Base-by-base conservation (phyloP, 306 rosid species). In the Calophaca sinica region DNA sequence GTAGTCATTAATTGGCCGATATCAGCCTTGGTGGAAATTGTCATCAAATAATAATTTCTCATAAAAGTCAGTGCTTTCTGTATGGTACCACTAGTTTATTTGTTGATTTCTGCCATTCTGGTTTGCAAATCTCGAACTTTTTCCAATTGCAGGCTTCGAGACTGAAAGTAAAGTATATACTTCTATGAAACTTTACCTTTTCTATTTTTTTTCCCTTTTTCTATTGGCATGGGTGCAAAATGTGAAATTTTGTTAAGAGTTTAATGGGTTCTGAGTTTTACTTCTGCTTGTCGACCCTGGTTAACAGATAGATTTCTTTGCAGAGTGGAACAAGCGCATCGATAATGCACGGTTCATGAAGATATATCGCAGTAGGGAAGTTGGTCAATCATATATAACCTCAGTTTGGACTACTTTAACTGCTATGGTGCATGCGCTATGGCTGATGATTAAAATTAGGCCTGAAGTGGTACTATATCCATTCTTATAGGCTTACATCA, bases 281-380 rank as follows among this genome's bases (percentile, higher is more conserved):
- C 72, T 26, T 74, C 13, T 73, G 42, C 59, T 57, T 78, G 39
- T 4, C 67, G 48, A 68, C 62, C 31, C 20, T 55, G 69, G 74
- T 65, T 54, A 53, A 49, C 62, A 8, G 61, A 48, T 15, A 13
- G 6, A 65, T 79, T 65, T 80, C 49, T 67, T 28, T 79, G 84
- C 89, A 92, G 96, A 86, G 31, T 57, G 90, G 81, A 35, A 82
- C 70, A 50, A 75, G 70, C 46, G 72, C 67, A 55, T 54, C n/a
- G n/a, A n/a, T n/a, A n/a, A n/a, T n/a, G n/a, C n/a, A n/a, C n/a
- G n/a, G n/a, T n/a, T n/a, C n/a, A n/a, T n/a, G n/a, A n/a, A n/a
- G n/a, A n/a, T n/a, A n/a, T n/a, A n/a, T n/a, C n/a, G n/a, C n/a
- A n/a, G n/a, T n/a, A n/a, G n/a, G n/a, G n/a, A n/a, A n/a, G n/a